Evolutionary conservation across 169 alveolate species (phyloP).

Genomic region (Plasmodium blacklocki): DNA sequence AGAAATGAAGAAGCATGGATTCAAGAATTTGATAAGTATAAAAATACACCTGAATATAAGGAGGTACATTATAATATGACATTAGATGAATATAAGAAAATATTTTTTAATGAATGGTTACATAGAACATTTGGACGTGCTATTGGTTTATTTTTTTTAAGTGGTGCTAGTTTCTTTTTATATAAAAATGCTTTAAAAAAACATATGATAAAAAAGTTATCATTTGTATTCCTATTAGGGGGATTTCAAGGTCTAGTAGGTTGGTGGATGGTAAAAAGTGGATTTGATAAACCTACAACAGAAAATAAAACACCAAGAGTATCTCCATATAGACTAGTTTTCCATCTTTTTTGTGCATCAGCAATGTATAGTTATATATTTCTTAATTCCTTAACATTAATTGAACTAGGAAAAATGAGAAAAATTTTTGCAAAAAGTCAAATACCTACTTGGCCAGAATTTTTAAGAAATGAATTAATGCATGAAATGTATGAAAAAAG

Average conservation of each 20-base stretch:
- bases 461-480: constrained; percentile 33
- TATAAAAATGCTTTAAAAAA: constrained; percentile 81
- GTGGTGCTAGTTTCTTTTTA: constrained; percentile 87
- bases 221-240: constrained; percentile 79
- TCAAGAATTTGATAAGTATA: constrained; percentile 88
- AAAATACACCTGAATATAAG: constrained; percentile 91
- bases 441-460: constrained; percentile 45
- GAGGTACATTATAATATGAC: constrained; percentile 89
- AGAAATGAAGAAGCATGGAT: constrained; percentile 89
- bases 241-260: constrained; percentile 86
- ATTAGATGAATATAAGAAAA: constrained; percentile 90
- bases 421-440: constrained; percentile 33
- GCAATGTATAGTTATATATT: constrained; percentile 82
- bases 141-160: constrained; percentile 86
- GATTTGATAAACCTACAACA: constrained; percentile 83
- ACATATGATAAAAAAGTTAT: constrained; percentile 73
- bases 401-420: constrained; percentile 69
- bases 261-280: constrained; percentile 88
- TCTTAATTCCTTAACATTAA: constrained; percentile 78
- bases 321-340: constrained; percentile 84
- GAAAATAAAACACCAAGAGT: constrained; percentile 87
- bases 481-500: constrained; percentile 68
- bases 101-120: constrained; percentile 92
- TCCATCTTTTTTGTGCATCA: constrained; percentile 84
- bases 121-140: constrained; percentile 92